A percentile compares a stretch with the other conserved stretches of the same genome.
Conservation (phyloP, 306 rosid species). For the Arachis stenosperma region DNA sequence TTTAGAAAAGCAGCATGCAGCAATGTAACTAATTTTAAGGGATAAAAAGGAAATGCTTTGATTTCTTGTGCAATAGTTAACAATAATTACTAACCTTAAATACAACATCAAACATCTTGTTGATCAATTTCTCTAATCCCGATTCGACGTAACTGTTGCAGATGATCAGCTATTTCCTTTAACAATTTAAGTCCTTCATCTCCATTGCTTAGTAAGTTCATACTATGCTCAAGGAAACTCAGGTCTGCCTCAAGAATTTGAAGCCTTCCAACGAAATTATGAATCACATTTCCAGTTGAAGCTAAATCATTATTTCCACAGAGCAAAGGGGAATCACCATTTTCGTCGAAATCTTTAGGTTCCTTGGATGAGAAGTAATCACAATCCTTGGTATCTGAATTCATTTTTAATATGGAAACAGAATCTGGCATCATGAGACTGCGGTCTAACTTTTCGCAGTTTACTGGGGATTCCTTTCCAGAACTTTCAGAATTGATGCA, state of each 20-base stretch:
- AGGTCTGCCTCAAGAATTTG: constrained; percentile 68
- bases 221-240: constrained; percentile 63
- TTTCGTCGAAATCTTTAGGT: constrained; percentile 42
- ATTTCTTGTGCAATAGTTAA: constrained; percentile 12
- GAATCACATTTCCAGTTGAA: constrained; percentile 45
- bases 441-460: constrained; percentile 33
- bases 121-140: constrained; percentile 51
- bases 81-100: constrained; percentile 51
- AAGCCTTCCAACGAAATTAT: constrained; percentile 58
- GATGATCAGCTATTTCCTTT: constrained; percentile 71
- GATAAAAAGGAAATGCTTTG: not conserved
- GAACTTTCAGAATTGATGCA: constrained; percentile 41
- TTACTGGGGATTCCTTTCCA: constrained; percentile 38
- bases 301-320: constrained; percentile 41
- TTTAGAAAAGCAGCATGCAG: not conserved
- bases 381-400: constrained; percentile 18
- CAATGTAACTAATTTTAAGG: not conserved
- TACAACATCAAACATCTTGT: constrained; percentile 48
- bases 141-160: constrained; percentile 64
- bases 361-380: constrained; percentile 40
- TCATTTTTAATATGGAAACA: constrained; percentile 37
- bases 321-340: constrained; percentile 36
- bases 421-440: constrained; percentile 42
- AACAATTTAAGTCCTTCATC: constrained; percentile 71
- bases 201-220: constrained; percentile 59